Conservation (phyloP, 2,329 filamentous ascomycete genomes). For the Leptographium lundbergii region DNA sequence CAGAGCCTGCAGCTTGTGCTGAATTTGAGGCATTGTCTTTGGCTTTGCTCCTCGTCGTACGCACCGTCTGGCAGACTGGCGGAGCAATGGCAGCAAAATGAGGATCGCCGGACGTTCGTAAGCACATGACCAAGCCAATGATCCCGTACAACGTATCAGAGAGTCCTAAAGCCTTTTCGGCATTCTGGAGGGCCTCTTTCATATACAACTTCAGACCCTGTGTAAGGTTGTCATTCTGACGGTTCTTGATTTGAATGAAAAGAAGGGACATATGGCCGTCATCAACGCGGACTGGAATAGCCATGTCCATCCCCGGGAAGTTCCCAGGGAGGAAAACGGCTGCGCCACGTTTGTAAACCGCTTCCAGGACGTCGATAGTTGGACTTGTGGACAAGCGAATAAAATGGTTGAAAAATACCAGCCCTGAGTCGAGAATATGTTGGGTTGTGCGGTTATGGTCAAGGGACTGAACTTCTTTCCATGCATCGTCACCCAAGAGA, state of each 20-base stretch:
- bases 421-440: not conserved
- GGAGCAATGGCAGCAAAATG: not conserved
- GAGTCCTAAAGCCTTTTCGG: not conserved
- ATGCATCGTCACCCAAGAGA: not conserved
- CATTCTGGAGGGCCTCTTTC: not conserved
- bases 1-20: not conserved
- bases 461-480: not conserved
- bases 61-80: not conserved
- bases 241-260: not conserved
- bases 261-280: not conserved
- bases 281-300: not conserved
- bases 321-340: not conserved
- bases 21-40: not conserved
- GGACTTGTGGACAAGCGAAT: not conserved
- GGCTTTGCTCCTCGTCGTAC: not conserved
- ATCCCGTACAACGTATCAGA: not conserved
- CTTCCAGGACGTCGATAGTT: not conserved
- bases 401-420: slow-evolving; percentile 2
- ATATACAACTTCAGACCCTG: not conserved
- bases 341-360: not conserved
- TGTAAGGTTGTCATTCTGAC: not conserved
- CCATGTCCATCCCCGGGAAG: slow-evolving; percentile 3
- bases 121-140: not conserved
- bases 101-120: not conserved
- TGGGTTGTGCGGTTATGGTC: not conserved